A percentile compares a stretch with the other conserved stretches of the same genome.
These are phyloP conservation scores for Scedosporium apiospermum DNA, from an alignment of 2,329 filamentous ascomycete species.

Conservation along the genomic window DNA sequence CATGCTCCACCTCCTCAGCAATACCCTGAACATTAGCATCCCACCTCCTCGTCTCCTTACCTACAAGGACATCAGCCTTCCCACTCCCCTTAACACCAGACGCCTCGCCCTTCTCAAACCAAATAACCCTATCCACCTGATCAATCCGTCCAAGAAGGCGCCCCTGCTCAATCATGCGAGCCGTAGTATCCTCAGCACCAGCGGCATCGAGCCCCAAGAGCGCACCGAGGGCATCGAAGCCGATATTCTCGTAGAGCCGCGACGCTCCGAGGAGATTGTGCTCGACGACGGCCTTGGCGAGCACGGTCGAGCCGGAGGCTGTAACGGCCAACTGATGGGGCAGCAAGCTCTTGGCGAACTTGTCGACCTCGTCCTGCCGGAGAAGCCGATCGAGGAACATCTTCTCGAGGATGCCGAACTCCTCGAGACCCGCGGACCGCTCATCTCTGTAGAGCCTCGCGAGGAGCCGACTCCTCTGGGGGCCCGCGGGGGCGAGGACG, in stretches of 20 bases:
- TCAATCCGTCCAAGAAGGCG: conserved; percentile 83
- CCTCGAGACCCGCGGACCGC: conserved; percentile 60
- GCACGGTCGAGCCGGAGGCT: conserved; percentile 82
- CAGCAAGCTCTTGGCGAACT: conserved; percentile 70
- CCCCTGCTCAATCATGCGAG: conserved; percentile 92
- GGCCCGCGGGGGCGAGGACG: conserved; percentile 84
- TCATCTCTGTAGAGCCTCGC: conserved; percentile 91
- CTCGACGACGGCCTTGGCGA: conserved; percentile 88
- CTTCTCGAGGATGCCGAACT: conserved; percentile 88
- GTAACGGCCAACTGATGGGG: conserved; percentile 88
- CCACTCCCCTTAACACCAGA: conserved; percentile 59
- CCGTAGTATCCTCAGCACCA: conserved; percentile 83
- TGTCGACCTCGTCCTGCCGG: conserved; percentile 69
- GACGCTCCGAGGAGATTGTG: conserved; percentile 89
- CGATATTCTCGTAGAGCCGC: conserved; percentile 68
- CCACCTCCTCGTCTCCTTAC: conserved; percentile 73
- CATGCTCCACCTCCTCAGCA: conserved; percentile 81
- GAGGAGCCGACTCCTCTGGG: conserved; percentile 68
- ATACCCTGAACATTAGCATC: conserved; percentile 79
- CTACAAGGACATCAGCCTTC: conserved; percentile 53
- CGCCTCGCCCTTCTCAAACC: conserved; percentile 69
- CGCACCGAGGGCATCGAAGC: conserved; percentile 62
- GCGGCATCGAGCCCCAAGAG: conserved; percentile 71
- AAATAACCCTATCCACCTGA: conserved; percentile 82
- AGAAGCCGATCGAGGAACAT: conserved; percentile 91